phyloP scores from a whole-genome alignment of 108 stramenopile species.

The Schizochytrium sp. region DNA sequence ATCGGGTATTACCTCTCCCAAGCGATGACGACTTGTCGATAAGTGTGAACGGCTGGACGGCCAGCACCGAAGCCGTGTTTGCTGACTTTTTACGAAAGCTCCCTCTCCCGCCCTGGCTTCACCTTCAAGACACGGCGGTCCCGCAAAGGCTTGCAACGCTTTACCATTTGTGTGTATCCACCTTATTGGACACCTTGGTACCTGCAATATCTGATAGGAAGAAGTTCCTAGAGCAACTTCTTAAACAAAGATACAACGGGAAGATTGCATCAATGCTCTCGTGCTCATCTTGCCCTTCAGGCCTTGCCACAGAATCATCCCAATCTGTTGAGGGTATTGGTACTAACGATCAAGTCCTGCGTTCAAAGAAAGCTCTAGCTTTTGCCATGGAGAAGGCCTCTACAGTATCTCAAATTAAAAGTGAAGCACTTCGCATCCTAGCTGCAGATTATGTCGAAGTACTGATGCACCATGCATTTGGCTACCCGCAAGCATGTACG shows the following conservation, averaged over 20 bases:
- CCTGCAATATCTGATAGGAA: neutral
- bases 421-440: neutral
- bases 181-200: neutral
- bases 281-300: neutral
- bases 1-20: neutral
- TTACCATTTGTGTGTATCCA: neutral
- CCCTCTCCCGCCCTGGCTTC: neutral
- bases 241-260: neutral
- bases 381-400: neutral
- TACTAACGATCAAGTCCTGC: neutral
- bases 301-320: neutral
- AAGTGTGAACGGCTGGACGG: neutral
- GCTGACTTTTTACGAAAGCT: neutral
- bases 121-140: neutral
- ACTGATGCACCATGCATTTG: neutral
- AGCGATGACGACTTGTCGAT: slow-evolving; percentile 12
- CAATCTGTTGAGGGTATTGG: neutral
- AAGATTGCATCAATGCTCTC: neutral
- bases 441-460: neutral
- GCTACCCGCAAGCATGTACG: neutral
- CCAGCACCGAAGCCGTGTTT: neutral
- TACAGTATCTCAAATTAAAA: neutral
- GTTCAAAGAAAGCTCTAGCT: neutral
- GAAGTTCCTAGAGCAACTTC: neutral
- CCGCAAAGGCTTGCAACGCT: neutral